These are phyloP conservation scores for Colletotrichum sojae DNA, from an alignment of 2,329 filamentous ascomycete genomes.

Conservation along the genomic window DNA sequence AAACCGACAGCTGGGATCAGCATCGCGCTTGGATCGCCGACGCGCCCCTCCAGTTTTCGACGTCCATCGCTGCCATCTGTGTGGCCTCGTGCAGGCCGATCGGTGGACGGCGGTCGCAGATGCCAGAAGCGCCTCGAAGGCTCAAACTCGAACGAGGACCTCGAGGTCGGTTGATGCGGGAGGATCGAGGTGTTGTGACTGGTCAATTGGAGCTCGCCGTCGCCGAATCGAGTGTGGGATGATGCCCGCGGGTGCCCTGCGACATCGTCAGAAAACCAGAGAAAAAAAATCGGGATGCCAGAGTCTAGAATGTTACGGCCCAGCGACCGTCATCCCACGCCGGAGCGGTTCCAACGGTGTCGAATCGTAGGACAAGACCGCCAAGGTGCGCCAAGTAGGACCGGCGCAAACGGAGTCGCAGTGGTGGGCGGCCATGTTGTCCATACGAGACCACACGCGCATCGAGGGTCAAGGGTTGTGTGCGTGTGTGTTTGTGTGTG, in stretches of 20 bases:
- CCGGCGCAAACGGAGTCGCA: slow-evolving; percentile 35
- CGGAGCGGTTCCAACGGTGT: slow-evolving; percentile 30
- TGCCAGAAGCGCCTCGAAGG: not conserved
- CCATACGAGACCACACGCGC: slow-evolving; percentile 29
- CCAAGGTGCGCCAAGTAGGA: slow-evolving; percentile 37
- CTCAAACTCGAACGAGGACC: not conserved
- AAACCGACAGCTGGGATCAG: slow-evolving; percentile 32
- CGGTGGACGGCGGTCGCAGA: not conserved
- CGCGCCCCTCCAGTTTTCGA: slow-evolving; percentile 9
- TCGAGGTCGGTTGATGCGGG: not conserved
- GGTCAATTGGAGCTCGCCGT: slow-evolving; percentile 15
- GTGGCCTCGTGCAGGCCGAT: not conserved
- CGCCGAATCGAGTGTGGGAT: slow-evolving; percentile 12
- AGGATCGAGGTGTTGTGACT: not conserved
- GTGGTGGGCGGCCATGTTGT: slow-evolving; percentile 28
- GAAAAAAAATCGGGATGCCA: slow-evolving; percentile 8
- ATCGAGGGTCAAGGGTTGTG: slow-evolving; percentile 11
- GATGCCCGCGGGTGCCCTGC: slow-evolving; percentile 5
- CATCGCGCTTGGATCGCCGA: slow-evolving; percentile 38
- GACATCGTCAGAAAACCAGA: not conserved
- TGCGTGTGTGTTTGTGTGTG: not conserved
- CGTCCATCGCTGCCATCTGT: slow-evolving; percentile 20
- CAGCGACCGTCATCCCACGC: slow-evolving; percentile 32
- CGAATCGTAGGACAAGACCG: slow-evolving; percentile 38
- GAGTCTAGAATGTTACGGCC: slow-evolving; percentile 28